Evolutionary conservation across 2,329 filamentous ascomycete genomes (phyloP).

Genomic region (Pseudocercospora ulei): DNA sequence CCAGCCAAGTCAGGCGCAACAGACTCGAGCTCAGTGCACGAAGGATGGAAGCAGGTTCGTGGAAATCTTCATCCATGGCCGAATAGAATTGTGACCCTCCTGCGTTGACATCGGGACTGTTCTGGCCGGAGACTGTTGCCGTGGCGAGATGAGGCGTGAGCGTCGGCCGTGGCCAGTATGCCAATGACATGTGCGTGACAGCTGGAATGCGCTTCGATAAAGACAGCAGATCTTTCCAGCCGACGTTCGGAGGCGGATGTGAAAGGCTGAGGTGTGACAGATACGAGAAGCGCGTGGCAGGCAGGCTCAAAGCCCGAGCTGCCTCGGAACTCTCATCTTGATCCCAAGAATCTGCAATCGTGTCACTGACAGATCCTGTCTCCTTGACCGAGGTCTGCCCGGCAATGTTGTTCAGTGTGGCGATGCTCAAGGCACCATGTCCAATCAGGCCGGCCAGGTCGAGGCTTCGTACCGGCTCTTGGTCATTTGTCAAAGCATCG

Average conservation of each 20-base stretch:
- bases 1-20: conserved; percentile 53
- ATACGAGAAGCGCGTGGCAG: conserved; percentile 40
- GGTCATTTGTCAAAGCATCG: conserved; percentile 44
- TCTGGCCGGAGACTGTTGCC: conserved; percentile 37
- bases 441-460: conserved; percentile 48
- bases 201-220: conserved; percentile 47
- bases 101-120: conserved; percentile 40
- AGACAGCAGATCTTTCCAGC: conserved; percentile 48
- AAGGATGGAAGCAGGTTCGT: conserved; percentile 49
- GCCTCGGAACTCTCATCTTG: conserved; percentile 31
- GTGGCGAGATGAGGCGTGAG: conserved; percentile 47
- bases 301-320: conserved; percentile 24
- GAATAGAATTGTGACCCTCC: conserved; percentile 48
- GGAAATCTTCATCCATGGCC: conserved; percentile 46
- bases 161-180: conserved; percentile 52
- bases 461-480: conserved; percentile 42
- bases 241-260: conserved; percentile 42
- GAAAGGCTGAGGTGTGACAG: conserved; percentile 52
- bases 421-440: conserved; percentile 40
- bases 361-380: conserved; percentile 1
- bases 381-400: conserved; percentile 26
- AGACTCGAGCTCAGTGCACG: conserved; percentile 48
- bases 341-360: conserved; percentile 43
- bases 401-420: conserved; percentile 36
- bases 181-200: conserved; percentile 53